A percentile compares a stretch with the other conserved stretches of the same genome.
Conservation (phyloP, 2,329 filamentous ascomycete species). For the Paracorniculantispora psalliotae region DNA sequence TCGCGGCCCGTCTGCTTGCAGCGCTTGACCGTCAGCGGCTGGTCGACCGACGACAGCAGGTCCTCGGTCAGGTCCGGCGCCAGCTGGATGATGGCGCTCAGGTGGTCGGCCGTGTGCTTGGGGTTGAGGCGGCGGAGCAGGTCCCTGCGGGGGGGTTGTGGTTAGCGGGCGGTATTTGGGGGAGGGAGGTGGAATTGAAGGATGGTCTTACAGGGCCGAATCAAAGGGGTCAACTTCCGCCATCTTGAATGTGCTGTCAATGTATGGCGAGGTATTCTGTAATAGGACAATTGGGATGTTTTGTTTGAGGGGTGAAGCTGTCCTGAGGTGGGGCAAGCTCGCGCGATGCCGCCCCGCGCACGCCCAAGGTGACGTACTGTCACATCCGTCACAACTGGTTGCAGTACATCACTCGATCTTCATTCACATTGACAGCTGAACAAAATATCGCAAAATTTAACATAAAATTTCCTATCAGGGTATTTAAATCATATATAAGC, state of each 20-base stretch:
- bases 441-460: too few species aligned
- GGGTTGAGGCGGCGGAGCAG: conserved; percentile 97
- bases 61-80: conserved; percentile 93
- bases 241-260: conserved; percentile 28
- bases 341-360: background rate
- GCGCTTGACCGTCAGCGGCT: conserved; percentile 80
- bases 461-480: background rate
- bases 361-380: conserved; percentile 2
- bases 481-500: background rate
- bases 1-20: conserved; percentile 88
- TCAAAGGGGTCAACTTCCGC: conserved; percentile 63
- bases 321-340: background rate
- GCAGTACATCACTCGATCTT: too few species aligned
- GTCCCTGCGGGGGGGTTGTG: conserved; percentile 66
- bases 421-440: too few species aligned
- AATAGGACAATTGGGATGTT: background rate
- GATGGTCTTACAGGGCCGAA: conserved; percentile 62
- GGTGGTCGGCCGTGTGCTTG: conserved; percentile 82
- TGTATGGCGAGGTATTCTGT: background rate
- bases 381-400: too few species aligned
- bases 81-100: conserved; percentile 81
- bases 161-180: too few species aligned
- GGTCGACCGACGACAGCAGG: conserved; percentile 94
- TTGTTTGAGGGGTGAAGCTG: conserved; percentile 4
- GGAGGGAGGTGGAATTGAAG: conserved; percentile 14